A percentile compares a stretch with the other conserved stretches of the same genome.
Evolutionary conservation across 2,329 filamentous ascomycete genomes (phyloP).

Genomic region (Stagonosporopsis cucurbitacearum): DNA sequence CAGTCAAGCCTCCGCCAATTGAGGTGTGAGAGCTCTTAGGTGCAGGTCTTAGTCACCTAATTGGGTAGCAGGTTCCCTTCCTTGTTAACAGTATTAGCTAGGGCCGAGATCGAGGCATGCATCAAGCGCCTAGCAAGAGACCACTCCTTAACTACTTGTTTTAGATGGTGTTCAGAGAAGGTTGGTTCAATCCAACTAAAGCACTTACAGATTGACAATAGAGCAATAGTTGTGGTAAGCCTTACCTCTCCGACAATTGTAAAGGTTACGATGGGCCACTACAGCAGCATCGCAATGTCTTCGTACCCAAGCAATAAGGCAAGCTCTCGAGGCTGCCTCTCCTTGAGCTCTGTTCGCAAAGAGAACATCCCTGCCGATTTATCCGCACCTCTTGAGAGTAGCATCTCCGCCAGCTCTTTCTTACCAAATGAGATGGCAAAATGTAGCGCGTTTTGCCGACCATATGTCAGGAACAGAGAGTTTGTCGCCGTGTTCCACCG

Average conservation of each 20-base stretch:
- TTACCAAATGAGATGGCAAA: not conserved
- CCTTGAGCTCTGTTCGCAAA: not conserved
- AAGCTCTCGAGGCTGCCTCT: not conserved
- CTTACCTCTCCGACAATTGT: not conserved
- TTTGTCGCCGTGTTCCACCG: not conserved
- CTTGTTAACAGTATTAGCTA: too few species aligned
- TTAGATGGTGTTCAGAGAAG: not conserved
- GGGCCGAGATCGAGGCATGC: not conserved
- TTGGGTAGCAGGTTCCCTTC: too few species aligned
- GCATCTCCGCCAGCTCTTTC: not conserved
- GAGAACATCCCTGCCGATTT: not conserved
- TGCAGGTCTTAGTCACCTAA: too few species aligned
- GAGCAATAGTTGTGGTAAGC: not conserved
- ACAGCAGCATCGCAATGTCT: not conserved
- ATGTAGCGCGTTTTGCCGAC: conserved; percentile 1
- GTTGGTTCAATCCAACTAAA: not conserved
- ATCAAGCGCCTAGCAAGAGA: not conserved
- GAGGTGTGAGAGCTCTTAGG: too few species aligned
- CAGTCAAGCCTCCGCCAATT: too few species aligned
- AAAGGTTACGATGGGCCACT: not conserved
- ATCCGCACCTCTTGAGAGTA: not conserved
- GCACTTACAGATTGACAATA: not conserved
- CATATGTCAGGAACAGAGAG: not conserved
- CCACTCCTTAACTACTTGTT: not conserved
- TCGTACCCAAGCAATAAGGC: not conserved